These are phyloP conservation scores for Backusella macrospora DNA, from an alignment of 192 early-diverging fungal genomes.

Conservation along the genomic window DNA sequence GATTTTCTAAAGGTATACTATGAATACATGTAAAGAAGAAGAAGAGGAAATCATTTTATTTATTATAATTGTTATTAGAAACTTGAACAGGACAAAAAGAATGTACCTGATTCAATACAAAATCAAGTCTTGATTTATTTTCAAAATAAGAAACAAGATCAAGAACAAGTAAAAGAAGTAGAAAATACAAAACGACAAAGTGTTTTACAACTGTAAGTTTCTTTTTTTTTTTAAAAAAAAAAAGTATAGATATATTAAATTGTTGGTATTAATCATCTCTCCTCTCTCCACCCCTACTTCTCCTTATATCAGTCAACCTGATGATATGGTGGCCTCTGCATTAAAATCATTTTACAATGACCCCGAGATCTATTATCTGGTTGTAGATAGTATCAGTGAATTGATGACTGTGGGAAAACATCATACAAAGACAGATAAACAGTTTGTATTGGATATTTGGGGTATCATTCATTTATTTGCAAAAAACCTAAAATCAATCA, in stretches of 20 bases:
- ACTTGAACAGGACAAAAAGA: background rate
- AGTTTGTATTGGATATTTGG: conserved; percentile 52
- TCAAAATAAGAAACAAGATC: conserved; percentile 47
- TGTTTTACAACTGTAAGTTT: conserved; percentile 35
- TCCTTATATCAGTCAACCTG: conserved; percentile 27
- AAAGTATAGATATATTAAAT: background rate
- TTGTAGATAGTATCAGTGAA: conserved; percentile 36
- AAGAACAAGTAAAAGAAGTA: conserved; percentile 43
- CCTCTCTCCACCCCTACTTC: background rate
- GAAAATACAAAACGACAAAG: conserved; percentile 42
- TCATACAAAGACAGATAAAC: conserved; percentile 17
- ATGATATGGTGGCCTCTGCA: conserved; percentile 33
- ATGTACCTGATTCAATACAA: conserved; percentile 19
- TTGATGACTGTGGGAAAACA: conserved; percentile 19
- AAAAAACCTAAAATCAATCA: conserved; percentile 23
- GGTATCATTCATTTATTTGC: conserved; percentile 52
- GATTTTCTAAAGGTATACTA: conserved; percentile 46
- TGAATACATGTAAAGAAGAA: background rate
- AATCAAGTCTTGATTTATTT: conserved; percentile 48
- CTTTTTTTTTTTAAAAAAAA: conserved; percentile 4
- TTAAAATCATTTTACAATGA: conserved; percentile 26
- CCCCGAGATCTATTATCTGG: conserved; percentile 37
- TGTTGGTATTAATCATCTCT: too few relatives aligned
- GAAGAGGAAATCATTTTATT: too few relatives aligned
- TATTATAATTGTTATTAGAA: background rate